phyloP scores from a whole-genome alignment of 805 yeast genomes.

The Starmerella etchellsii region DNA sequence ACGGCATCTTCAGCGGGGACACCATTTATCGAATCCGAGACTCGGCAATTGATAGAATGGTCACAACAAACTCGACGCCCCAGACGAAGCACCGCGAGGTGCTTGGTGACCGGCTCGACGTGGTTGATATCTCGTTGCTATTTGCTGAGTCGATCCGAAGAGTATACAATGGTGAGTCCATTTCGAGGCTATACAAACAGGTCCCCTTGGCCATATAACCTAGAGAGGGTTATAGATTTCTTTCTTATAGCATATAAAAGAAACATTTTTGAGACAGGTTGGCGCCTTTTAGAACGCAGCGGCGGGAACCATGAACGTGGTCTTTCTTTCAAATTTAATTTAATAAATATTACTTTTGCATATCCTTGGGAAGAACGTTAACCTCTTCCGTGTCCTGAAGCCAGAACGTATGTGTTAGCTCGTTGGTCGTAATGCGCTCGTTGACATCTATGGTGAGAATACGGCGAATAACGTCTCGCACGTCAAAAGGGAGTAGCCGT shows the following conservation, averaged over 20 bases:
- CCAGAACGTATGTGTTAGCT: constrained; percentile 48
- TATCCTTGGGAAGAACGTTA: constrained; percentile 19
- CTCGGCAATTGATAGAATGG: constrained; percentile 65
- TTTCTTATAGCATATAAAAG: no score
- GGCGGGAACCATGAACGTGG: no score
- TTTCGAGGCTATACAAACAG: constrained; percentile 83
- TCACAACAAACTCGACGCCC: constrained; percentile 86
- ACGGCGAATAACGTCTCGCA: constrained; percentile 45
- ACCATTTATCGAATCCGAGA: constrained; percentile 59
- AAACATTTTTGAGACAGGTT: no score
- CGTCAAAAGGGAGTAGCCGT: constrained; percentile 53
- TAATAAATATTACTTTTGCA: no score
- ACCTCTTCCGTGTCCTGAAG: constrained; percentile 36
- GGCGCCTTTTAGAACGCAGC: no score
- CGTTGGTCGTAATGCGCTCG: constrained; percentile 46
- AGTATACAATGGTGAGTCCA: constrained; percentile 94
- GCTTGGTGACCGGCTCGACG: constrained; percentile 54
- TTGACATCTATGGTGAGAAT: constrained; percentile 55
- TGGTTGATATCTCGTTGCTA: constrained; percentile 74
- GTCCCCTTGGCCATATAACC: constrained; percentile 24
- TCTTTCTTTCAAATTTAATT: no score
- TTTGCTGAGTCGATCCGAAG: constrained; percentile 93
- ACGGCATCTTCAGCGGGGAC: constrained; percentile 86
- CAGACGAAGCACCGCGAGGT: constrained; percentile 46
- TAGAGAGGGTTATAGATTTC: no score